Evolutionary conservation across 495 filamentous ascomycete genomes (phyloP), one percentile per base, ranked within the genome.

Genomic region (Evernia prunastri): DNA sequence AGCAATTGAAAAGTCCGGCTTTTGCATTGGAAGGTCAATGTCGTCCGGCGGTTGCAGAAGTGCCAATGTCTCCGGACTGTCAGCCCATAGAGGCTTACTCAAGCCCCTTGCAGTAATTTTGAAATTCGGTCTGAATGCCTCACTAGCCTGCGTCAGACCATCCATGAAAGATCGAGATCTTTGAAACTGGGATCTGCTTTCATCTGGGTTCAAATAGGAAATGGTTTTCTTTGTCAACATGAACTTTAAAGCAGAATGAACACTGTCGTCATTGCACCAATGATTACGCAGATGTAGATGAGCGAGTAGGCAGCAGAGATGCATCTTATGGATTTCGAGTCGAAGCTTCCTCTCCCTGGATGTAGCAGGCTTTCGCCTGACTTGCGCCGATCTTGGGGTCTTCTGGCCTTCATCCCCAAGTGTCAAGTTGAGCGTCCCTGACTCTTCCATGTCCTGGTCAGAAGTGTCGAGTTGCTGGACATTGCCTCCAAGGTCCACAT

Each of bases 221-320:
- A 85, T 70, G 40, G 81, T 82, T 56, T 86, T 86, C 31, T 81
- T 80, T 1, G 82, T 76, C 8, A 96, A 64, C 31, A 89, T 77
- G 35, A 74, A 72, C 64, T 81, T 85, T 27, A 96, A 35, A 67
- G 72, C 47, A 68, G 83, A 81, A 75, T 94, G 87, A 43, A 87
- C 78, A 64, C 78, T 72, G 18, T 78, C 66, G 72, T 94, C 86
- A 72, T 96, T 96, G 71, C 92, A 97, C 93, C 93, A 97, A 60
- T 78, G 73, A 71, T 96, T 97, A 47, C 92, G 83, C 31, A 82
- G 74, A 66, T 87, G 80, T 25, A 88, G 83, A 73, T 97, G 90
- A 6, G 79, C 80, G 37, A 97, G 72, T 1, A 97, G 79, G 68
- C 91, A 95, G 39, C 96, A 79, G 4, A 97, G 56, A 76, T 99